Evolutionary conservation across 2,329 filamentous ascomycete species (phyloP).

Genomic region (Clathrospora elynae): DNA sequence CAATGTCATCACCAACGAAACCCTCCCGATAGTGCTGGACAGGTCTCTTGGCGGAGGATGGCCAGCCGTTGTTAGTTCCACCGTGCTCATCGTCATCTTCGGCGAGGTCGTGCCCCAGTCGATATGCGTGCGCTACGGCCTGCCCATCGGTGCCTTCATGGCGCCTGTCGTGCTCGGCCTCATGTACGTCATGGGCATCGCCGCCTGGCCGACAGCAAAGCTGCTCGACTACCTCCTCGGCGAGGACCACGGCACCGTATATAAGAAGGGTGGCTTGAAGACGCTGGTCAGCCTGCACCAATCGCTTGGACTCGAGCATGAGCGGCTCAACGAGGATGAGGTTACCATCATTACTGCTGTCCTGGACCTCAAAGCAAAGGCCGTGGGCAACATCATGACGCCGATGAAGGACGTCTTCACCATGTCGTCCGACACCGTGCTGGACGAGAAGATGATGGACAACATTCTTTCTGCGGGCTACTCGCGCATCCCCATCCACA

Average conservation of each 20-base stretch:
- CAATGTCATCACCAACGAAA: conserved; percentile 98
- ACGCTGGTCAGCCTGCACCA: conserved; percentile 95
- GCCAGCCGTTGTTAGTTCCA: conserved; percentile 91
- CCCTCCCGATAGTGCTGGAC: conserved; percentile 86
- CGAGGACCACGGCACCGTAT: conserved; percentile 92
- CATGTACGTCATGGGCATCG: conserved; percentile 89
- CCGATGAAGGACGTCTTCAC: conserved; percentile 97
- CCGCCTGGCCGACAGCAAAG: conserved; percentile 95
- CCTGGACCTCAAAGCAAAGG: conserved; percentile 92
- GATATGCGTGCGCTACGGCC: conserved; percentile 91
- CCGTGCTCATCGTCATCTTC: conserved; percentile 95
- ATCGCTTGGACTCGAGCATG: conserved; percentile 79
- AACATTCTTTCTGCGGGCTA: conserved; percentile 91
- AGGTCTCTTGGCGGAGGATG: conserved; percentile 91
- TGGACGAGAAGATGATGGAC: conserved; percentile 95
- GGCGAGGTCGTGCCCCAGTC: conserved; percentile 96
- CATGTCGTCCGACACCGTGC: conserved; percentile 90
- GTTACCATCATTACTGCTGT: conserved; percentile 99
- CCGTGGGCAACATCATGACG: conserved; percentile 96
- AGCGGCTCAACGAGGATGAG: conserved; percentile 94
- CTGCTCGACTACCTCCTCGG: conserved; percentile 91
- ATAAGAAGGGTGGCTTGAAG: conserved; percentile 98
- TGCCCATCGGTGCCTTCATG: conserved; percentile 94
- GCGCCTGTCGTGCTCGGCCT: conserved; percentile 81
- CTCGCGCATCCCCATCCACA: conserved; percentile 92